These are phyloP conservation scores for Nicotiana rustica DNA, from an alignment of 305 asterid species.

Conservation along the genomic window DNA sequence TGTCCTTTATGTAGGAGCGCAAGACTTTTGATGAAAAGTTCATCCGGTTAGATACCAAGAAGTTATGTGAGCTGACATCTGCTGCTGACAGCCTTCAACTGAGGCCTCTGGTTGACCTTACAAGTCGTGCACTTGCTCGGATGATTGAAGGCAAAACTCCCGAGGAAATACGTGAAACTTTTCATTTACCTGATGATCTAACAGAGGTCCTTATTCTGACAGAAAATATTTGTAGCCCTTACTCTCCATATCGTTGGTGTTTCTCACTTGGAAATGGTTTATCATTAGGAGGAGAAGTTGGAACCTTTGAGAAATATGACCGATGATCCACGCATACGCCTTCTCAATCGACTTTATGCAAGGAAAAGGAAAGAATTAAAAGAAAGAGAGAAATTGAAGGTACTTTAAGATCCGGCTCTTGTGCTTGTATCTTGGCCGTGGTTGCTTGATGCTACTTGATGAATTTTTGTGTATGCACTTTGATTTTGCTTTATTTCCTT, in stretches of 20 bases:
- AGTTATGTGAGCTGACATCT: slow-evolving; percentile 61
- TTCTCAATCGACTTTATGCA: slow-evolving; percentile 88
- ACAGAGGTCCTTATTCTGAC: slow-evolving; percentile 54
- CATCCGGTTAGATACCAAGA: slow-evolving; percentile 53
- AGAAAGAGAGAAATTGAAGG: slow-evolving; percentile 86
- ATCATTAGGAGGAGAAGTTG: slow-evolving; percentile 91
- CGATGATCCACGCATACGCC: slow-evolving; percentile 96
- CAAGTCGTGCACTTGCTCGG: slow-evolving; percentile 63
- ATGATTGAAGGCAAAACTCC: slow-evolving; percentile 64
- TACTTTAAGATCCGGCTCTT: slow-evolving; percentile 41
- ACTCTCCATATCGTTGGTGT: neutral
- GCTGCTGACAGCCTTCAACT: slow-evolving; percentile 63
- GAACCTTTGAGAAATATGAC: slow-evolving; percentile 93
- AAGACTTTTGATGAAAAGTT: slow-evolving; percentile 60
- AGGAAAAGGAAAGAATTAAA: slow-evolving; percentile 93
- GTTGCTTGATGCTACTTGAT: slow-evolving; percentile 29
- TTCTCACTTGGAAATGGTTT: slow-evolving; percentile 31
- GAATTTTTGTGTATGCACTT: slow-evolving; percentile 27
- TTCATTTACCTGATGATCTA: slow-evolving; percentile 62
- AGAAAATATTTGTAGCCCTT: neutral
- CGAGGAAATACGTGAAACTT: slow-evolving; percentile 59
- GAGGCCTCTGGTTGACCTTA: slow-evolving; percentile 60
- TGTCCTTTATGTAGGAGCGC: slow-evolving; percentile 47
- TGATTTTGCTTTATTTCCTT: slow-evolving; percentile 5
- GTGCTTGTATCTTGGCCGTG: slow-evolving; percentile 35